A percentile compares a stretch with the other conserved stretches of the same genome.
These are phyloP conservation scores for Candida insectorum DNA, from an alignment of 805 yeast species.

Conservation along the genomic window DNA sequence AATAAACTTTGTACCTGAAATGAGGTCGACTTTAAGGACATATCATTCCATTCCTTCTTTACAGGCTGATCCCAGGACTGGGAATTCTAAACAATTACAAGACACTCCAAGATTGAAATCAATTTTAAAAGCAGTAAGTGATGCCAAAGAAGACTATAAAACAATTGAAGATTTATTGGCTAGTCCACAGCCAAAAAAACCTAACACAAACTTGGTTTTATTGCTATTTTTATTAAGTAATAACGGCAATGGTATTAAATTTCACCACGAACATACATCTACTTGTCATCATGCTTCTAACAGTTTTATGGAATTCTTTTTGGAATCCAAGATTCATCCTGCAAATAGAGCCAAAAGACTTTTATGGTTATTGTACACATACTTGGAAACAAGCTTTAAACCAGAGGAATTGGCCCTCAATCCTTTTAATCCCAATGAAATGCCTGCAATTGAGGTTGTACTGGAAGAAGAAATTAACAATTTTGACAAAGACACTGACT, in stretches of 20 bases:
- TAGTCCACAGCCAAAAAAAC: constrained; percentile 28
- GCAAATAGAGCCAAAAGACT: constrained; percentile 66
- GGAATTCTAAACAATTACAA: constrained; percentile 67
- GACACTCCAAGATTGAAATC: constrained; percentile 93
- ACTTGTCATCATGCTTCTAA: constrained; percentile 18
- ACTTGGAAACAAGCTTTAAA: constrained; percentile 67
- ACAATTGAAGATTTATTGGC: constrained; percentile 44
- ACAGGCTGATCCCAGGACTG: constrained; percentile 61
- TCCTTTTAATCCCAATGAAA: constrained; percentile 51
- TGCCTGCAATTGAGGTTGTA: constrained; percentile 36
- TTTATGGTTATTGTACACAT: constrained; percentile 79
- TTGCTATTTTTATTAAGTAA: constrained; percentile 72
- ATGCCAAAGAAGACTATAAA: constrained; percentile 49
- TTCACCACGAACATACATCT: constrained; percentile 19
- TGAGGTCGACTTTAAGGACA: constrained; percentile 90
- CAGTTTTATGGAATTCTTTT: constrained; percentile 71
- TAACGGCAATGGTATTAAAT: constrained; percentile 51
- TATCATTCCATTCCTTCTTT: constrained; percentile 91
- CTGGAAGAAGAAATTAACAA: constrained; percentile 21
- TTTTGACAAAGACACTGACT: constrained; percentile 47
- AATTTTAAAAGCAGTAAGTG: constrained; percentile 83
- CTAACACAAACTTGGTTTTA: constrained; percentile 65
- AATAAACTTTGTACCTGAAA: constrained; percentile 88
- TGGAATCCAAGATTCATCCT: constrained; percentile 60
- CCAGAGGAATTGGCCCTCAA: constrained; percentile 47